These are phyloP conservation scores for Phytopythium boreale DNA, from an alignment of 352 stramenopile species.

Conservation along the genomic window DNA sequence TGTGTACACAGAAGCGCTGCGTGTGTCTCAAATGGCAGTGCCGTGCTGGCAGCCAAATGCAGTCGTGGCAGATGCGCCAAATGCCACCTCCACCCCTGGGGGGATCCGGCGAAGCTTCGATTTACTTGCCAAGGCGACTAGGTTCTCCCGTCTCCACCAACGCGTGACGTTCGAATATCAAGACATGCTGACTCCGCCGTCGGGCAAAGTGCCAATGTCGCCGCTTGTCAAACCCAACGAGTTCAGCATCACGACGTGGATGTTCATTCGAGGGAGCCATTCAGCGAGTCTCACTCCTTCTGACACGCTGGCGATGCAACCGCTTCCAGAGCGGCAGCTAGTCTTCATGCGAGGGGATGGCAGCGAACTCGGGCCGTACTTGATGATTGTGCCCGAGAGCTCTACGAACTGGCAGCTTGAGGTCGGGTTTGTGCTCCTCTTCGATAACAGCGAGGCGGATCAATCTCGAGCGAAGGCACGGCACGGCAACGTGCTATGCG, in stretches of 20 bases:
- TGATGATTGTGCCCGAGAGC: conserved; percentile 46
- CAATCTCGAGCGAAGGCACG: neutral
- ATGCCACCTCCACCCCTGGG: neutral
- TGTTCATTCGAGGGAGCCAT: conserved; percentile 42
- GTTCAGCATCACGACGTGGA: conserved; percentile 88
- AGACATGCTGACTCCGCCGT: conserved; percentile 35
- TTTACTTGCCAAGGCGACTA: conserved; percentile 50
- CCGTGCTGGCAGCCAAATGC: neutral
- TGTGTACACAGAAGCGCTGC: conserved; percentile 20
- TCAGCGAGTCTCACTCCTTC: neutral
- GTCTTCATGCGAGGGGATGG: conserved; percentile 71
- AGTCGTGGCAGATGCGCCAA: neutral
- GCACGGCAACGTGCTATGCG: conserved; percentile 20
- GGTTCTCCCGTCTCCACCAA: conserved; percentile 57
- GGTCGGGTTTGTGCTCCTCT: conserved; percentile 41
- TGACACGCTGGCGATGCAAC: neutral
- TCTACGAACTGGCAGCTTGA: conserved; percentile 50
- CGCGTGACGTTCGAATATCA: conserved; percentile 58
- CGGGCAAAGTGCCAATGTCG: conserved; percentile 32
- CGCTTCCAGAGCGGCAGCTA: conserved; percentile 35
- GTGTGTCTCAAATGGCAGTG: conserved; percentile 10
- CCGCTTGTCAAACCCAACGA: conserved; percentile 65
- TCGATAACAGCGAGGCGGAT: neutral
- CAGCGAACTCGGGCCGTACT: conserved; percentile 60
- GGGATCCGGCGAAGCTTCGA: conserved; percentile 62